Percentiles rank a stretch among this genome's conserved stretches.
These are phyloP conservation scores for Paraleonurus japonicus DNA, from an alignment of 257 asterid species.

Conservation along the genomic window DNA sequence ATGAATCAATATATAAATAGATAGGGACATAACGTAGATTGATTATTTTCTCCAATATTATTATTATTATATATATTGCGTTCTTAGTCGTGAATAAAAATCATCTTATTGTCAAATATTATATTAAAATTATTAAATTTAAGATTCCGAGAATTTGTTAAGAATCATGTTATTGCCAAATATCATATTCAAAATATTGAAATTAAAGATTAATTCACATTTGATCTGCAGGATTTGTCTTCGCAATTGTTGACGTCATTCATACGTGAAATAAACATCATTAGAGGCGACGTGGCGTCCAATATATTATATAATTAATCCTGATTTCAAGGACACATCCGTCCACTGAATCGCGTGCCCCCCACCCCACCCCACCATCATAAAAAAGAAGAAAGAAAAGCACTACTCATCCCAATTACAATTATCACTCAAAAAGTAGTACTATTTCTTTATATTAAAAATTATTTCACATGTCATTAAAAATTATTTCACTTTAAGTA, in stretches of 20 bases:
- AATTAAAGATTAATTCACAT: no score
- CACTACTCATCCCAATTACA: conserved; percentile 33
- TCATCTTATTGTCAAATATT: no score
- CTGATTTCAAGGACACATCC: conserved; percentile 26
- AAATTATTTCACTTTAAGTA: not conserved
- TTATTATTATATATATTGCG: no score
- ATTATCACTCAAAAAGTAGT: not conserved
- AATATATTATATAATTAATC: no score
- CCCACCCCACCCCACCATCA: conserved; percentile 25
- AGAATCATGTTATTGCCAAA: no score
- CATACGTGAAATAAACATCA: conserved; percentile 36
- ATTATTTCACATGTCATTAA: not conserved
- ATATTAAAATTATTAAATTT: no score
- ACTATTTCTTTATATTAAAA: not conserved
- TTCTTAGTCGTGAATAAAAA: no score
- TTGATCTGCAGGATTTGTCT: not conserved
- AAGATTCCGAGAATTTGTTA: no score
- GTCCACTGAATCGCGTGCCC: conserved; percentile 21
- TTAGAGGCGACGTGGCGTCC: conserved; percentile 27
- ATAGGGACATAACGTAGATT: no score
- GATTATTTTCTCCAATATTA: no score
- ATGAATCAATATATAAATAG: no score
- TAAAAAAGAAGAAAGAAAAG: not conserved
- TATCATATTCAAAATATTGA: no score
- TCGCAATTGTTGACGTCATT: conserved; percentile 19